Evolutionary conservation across 352 stramenopile species (phyloP), one percentile per base, ranked within the genome.

Genomic region (Blastocystis sp.): DNA sequence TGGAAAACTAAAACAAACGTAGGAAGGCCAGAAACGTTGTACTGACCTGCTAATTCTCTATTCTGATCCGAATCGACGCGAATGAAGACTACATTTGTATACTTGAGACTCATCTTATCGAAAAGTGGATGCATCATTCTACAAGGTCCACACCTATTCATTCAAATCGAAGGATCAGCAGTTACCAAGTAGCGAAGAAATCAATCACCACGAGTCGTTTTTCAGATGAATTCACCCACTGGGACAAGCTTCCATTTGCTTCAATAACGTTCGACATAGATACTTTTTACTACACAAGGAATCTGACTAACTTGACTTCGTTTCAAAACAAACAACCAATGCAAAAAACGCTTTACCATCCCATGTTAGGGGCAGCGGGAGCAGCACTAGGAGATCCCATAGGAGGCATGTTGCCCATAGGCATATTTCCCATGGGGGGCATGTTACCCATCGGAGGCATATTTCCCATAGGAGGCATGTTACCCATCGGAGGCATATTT

Each of bases 41-140:
- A 77, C 22, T 81, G 27, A 40, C 58, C 37, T n/a, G 58, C 73
- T 4, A 88, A 33, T 9, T 77, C 24, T 4, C 42, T 15, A 24
- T 88, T 68, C 27, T 76, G 33, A 42, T 88, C 77, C 42, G 30
- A 40, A 53, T 88, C 77, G 24, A 88, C 77, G 24, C 77, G 77
- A 22, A 88, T 27, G n/a, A 88, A 88, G 24, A 77, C 57, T 19
- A 78, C 51, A 73, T 73, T 88, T 37, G 40, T 56, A 57, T 88
- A 88, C 62, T 78, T 79, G 13, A 73, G 5, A 51, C 58, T 77
- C 27, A 88, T 27, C 9, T 78, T 19, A 51, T 88, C 77, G 56
- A 88, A 88, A 70, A 88, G 69, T 9, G 77, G 77, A 37, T 88
- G 77, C 77, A 88, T 88, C 24, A 75, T 75, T 60, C 44, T 81